Percentiles rank a stretch among this genome's conserved stretches.
These are phyloP conservation scores for Boechera stricta DNA, from an alignment of 345 rosid species.

Conservation along the genomic window DNA sequence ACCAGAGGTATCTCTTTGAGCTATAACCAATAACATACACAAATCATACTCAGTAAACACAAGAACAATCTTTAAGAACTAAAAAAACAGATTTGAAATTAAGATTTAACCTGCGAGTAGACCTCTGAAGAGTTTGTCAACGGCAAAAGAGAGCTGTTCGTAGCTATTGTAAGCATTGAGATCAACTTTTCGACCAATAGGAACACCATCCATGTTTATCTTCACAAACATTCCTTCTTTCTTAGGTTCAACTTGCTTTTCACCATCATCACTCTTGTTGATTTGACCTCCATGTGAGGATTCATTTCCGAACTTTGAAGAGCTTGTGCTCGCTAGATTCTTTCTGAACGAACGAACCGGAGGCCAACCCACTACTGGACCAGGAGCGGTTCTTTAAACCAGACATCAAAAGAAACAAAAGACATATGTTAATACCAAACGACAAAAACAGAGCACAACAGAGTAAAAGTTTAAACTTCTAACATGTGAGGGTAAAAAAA, in stretches of 20 bases:
- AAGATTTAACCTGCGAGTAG: slow-evolving; percentile 76
- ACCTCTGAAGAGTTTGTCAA: slow-evolving; percentile 92
- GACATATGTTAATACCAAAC: slow-evolving; percentile 21
- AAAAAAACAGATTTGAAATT: not conserved
- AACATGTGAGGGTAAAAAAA: slow-evolving; percentile 34
- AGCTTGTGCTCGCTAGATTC: slow-evolving; percentile 76
- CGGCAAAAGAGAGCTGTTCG: slow-evolving; percentile 78
- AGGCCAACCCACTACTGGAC: slow-evolving; percentile 99
- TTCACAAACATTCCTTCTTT: slow-evolving; percentile 79
- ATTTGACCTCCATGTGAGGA: slow-evolving; percentile 46
- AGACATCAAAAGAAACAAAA: not conserved
- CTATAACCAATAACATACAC: slow-evolving; percentile 41
- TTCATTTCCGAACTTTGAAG: slow-evolving; percentile 61
- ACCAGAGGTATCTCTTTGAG: slow-evolving; percentile 74
- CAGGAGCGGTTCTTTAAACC: slow-evolving; percentile 76
- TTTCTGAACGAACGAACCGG: slow-evolving; percentile 94
- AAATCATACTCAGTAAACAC: slow-evolving; percentile 15
- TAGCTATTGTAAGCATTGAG: slow-evolving; percentile 85
- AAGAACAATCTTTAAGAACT: not conserved
- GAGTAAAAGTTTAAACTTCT: slow-evolving; percentile 24
- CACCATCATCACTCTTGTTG: slow-evolving; percentile 50
- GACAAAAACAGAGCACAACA: slow-evolving; percentile 25
- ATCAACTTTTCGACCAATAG: slow-evolving; percentile 96
- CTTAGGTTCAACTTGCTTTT: slow-evolving; percentile 37
- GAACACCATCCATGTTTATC: slow-evolving; percentile 97